Evolutionary conservation across 1,284 basidiomycete species (phyloP), one percentile per base, ranked within the genome.

Genomic region (Cutaneotrichosporon daszewskae): DNA sequence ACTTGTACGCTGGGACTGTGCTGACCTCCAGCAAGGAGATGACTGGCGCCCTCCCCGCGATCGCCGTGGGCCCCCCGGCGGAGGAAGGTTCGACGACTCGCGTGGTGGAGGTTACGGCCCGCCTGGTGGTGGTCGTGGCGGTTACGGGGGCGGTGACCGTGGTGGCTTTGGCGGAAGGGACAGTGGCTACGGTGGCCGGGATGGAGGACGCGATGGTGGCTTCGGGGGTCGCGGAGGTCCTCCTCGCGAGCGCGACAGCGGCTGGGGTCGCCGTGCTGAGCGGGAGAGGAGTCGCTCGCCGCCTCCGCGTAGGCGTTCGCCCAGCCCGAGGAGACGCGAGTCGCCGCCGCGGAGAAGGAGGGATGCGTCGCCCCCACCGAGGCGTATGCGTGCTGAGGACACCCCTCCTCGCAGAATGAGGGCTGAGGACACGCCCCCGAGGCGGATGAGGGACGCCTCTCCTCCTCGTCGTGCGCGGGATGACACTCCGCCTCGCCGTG

Each of bases 31-130:
- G n/a, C n/a, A n/a, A n/a, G n/a, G n/a, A n/a, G n/a, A n/a, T n/a
- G n/a, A n/a, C n/a, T n/a, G n/a, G n/a, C n/a, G n/a, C n/a, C n/a
- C n/a, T n/a, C n/a, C n/a, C n/a, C n/a, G n/a, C n/a, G n/a, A n/a
- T n/a, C n/a, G n/a, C n/a, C n/a, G n/a, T n/a, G n/a, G n/a, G n/a
- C n/a, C n/a, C n/a, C n/a, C n/a, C n/a, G n/a, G 18, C 14, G 31
- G 17, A 3, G 37, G 43, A 7, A 26, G 32, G 10, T 39, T 25
- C 22, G 44, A 29, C 3, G 42, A 45, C 9, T 42, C 44, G 24
- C 43, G 50, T 14, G 50, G 49, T 24, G 31, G 43, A 10, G 47
- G 51, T 7, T 53, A 38, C 28, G 42, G 43, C 23, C 22, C 27
- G 13, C 16, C 25, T 11, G 45, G 22, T 29, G 19, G 35, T 6